Conservation (phyloP, 495 filamentous ascomycete species). For the Tuber brumale region DNA sequence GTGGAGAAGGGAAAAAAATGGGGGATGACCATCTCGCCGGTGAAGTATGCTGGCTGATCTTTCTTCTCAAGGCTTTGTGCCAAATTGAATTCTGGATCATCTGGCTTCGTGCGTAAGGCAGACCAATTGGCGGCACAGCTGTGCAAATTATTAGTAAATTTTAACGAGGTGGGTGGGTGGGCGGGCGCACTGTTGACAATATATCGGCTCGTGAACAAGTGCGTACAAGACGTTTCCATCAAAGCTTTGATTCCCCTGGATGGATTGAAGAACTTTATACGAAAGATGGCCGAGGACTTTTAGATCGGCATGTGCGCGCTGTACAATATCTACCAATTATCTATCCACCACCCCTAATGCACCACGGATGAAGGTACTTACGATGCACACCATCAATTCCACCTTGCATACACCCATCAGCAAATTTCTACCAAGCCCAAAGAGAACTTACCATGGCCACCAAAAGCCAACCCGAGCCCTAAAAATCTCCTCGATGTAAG, state of each 20-base stretch:
- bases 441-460: constrained; percentile 57
- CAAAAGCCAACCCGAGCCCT: constrained; percentile 68
- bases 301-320: constrained; percentile 62
- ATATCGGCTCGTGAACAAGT: constrained; percentile 76
- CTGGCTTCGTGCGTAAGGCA: constrained; percentile 50
- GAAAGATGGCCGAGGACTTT: constrained; percentile 66
- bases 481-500: constrained; percentile 66
- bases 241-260: constrained; percentile 61
- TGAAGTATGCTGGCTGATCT: constrained; percentile 62
- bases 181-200: constrained; percentile 51
- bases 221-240: constrained; percentile 77
- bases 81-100: constrained; percentile 6
- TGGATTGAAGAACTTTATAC: constrained; percentile 56
- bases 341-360: neutral
- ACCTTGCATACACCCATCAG: constrained; percentile 44
- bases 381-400: constrained; percentile 63
- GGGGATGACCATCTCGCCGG: constrained; percentile 68
- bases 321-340: constrained; percentile 54
- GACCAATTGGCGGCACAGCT: constrained; percentile 58
- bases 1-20: neutral
- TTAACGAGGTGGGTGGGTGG: neutral
- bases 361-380: constrained; percentile 28
- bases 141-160: neutral
- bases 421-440: neutral
- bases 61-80: neutral